phyloP scores from a whole-genome alignment of 768 basidiomycete species.

The Mycena epipterygia region DNA sequence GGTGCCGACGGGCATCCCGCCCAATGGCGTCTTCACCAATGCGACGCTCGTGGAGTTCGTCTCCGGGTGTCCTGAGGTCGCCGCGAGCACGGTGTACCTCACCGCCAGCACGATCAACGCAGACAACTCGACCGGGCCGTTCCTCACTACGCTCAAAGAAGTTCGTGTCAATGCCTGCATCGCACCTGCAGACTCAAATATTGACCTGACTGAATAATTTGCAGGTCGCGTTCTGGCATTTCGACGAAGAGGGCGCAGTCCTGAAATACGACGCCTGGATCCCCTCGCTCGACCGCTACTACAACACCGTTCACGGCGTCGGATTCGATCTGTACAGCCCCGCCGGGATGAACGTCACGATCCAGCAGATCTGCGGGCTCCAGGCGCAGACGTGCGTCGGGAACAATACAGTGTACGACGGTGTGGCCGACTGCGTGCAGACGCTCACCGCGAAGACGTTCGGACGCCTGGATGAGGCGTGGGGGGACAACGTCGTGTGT shows the following conservation, averaged over 20 bases:
- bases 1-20: neutral
- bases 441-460: slow-evolving; percentile 9
- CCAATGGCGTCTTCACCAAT: slow-evolving; percentile 16
- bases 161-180: neutral
- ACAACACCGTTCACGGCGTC: neutral
- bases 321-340: neutral
- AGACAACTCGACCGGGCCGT: slow-evolving; percentile 10
- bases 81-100: slow-evolving; percentile 15
- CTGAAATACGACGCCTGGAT: slow-evolving; percentile 14
- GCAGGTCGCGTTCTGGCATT: slow-evolving; percentile 19
- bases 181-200: neutral
- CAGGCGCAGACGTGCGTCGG: slow-evolving; percentile 20
- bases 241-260: slow-evolving; percentile 8
- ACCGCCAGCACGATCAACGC: slow-evolving; percentile 11
- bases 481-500: slow-evolving; percentile 25
- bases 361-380: slow-evolving; percentile 4
- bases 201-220: neutral
- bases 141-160: slow-evolving; percentile 12
- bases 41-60: slow-evolving; percentile 22
- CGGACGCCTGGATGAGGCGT: neutral
- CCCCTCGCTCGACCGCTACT: neutral
- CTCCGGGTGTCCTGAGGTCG: slow-evolving; percentile 12
- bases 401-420: slow-evolving; percentile 6
- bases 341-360: neutral
- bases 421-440: neutral